Evolutionary conservation across 768 basidiomycete genomes (phyloP).

Genomic region (Kwoniella sp.): DNA sequence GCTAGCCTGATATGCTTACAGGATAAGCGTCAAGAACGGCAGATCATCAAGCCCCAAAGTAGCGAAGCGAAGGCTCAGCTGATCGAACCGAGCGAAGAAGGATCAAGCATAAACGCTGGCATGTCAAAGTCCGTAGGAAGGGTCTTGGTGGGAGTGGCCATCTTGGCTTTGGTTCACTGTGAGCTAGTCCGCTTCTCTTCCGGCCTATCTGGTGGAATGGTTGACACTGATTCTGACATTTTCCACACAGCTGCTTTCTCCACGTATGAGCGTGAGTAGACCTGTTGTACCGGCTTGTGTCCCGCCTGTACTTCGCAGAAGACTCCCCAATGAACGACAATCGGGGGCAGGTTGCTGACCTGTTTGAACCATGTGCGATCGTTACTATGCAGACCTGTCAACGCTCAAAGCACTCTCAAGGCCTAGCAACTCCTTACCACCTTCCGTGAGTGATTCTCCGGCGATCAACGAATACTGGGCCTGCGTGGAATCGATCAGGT

Average conservation of each 20-base stretch:
- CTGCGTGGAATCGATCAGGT: too few species aligned
- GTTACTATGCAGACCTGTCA: slow-evolving; percentile 43
- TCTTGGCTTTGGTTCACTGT: slow-evolving; percentile 45
- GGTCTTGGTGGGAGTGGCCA: slow-evolving; percentile 29
- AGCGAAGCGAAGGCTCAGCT: too few species aligned
- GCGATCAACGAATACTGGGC: background rate
- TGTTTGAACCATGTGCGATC: too few species aligned
- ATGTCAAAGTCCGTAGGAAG: slow-evolving; percentile 29
- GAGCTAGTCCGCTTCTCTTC: slow-evolving; percentile 5
- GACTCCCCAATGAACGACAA: too few species aligned
- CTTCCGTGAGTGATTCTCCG: slow-evolving; percentile 38
- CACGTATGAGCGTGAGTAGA: slow-evolving; percentile 52
- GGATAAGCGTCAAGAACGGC: background rate
- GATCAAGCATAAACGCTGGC: slow-evolving; percentile 5
- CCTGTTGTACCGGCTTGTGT: background rate
- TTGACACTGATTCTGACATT: background rate
- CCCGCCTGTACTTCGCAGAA: too few species aligned
- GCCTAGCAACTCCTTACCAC: slow-evolving; percentile 33
- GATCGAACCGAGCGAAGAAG: too few species aligned
- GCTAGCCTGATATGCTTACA: too few species aligned
- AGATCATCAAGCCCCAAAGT: too few species aligned
- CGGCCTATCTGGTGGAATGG: background rate
- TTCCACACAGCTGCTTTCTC: slow-evolving; percentile 51
- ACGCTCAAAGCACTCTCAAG: slow-evolving; percentile 50
- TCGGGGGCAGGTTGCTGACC: too few species aligned